Evolutionary conservation across 2,329 filamentous ascomycete species (phyloP).

Genomic region (Immersiporthe knoxdaviesiana): DNA sequence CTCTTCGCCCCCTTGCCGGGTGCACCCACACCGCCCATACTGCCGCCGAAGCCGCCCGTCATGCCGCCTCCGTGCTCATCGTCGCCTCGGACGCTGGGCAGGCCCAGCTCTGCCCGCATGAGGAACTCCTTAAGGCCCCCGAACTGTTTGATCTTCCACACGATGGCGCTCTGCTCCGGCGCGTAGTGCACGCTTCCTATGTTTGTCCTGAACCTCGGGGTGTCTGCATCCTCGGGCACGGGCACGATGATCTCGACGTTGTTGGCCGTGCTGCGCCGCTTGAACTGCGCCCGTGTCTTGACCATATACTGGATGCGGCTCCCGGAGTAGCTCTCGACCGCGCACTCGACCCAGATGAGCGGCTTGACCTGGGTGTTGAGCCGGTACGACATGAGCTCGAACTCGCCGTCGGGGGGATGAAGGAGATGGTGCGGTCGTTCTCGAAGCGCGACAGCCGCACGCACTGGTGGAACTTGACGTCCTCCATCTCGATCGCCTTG

Average conservation of each 20-base stretch:
- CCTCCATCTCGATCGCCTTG: constrained; percentile 99
- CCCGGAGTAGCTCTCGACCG: constrained; percentile 94
- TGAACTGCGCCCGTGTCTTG: constrained; percentile 97
- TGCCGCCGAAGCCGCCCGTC: constrained; percentile 96
- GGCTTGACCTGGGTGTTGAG: constrained; percentile 99
- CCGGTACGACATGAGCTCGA: constrained; percentile 98
- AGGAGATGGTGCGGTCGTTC: constrained; percentile 97
- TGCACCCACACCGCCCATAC: constrained; percentile 87
- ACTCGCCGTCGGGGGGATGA: constrained; percentile 99
- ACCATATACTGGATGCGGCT: constrained; percentile 98
- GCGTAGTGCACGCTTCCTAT: constrained; percentile 97
- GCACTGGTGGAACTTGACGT: constrained; percentile 99
- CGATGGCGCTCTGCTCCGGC: constrained; percentile 94
- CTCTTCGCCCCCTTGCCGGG: constrained; percentile 83
- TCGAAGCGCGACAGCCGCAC: constrained; percentile 95
- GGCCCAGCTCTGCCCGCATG: constrained; percentile 93
- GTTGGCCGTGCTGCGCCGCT: constrained; percentile 94
- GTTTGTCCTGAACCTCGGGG: constrained; percentile 94
- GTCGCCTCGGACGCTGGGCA: constrained; percentile 92
- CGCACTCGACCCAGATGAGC: constrained; percentile 97
- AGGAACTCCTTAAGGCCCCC: constrained; percentile 98
- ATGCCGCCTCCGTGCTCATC: constrained; percentile 96
- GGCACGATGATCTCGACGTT: constrained; percentile 98
- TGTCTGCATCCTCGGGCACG: constrained; percentile 95
- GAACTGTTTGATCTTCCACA: constrained; percentile 99